phyloP scores from a whole-genome alignment of 2,329 filamentous ascomycete species.

The Plenodomus lindquistii region DNA sequence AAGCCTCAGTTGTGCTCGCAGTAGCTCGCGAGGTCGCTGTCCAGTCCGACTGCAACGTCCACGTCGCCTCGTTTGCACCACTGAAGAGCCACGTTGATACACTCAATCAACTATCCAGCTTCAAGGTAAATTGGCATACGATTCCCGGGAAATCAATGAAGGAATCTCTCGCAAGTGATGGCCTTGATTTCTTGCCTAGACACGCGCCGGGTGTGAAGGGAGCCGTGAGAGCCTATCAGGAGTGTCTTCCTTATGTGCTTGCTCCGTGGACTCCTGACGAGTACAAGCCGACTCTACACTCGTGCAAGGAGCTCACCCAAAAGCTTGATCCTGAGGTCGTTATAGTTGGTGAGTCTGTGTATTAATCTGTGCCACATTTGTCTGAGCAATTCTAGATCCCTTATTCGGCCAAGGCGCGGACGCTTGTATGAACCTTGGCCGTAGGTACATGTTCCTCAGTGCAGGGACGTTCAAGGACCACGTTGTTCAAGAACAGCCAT shows the following conservation, averaged over 20 bases:
- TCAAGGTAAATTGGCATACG: too few relatives aligned
- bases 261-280: background rate
- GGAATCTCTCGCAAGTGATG: background rate
- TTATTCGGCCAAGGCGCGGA: background rate
- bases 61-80: background rate
- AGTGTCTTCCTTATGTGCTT: background rate
- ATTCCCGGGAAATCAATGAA: background rate
- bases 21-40: background rate
- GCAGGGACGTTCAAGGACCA: background rate
- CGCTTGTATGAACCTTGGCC: background rate
- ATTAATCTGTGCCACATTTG: too few relatives aligned
- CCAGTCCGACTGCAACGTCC: background rate
- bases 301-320: background rate
- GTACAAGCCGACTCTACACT: background rate
- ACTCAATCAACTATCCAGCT: background rate
- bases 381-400: background rate
- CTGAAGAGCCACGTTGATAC: background rate
- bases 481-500: background rate
- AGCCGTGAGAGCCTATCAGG: background rate
- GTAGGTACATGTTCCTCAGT: background rate
- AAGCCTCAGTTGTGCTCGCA: background rate
- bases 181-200: background rate
- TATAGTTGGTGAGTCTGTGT: too few relatives aligned
- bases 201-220: background rate
- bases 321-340: background rate